Evolutionary conservation across 1,139 yeast species (phyloP).

Genomic region (Yamadazyma songkhlaensis): DNA sequence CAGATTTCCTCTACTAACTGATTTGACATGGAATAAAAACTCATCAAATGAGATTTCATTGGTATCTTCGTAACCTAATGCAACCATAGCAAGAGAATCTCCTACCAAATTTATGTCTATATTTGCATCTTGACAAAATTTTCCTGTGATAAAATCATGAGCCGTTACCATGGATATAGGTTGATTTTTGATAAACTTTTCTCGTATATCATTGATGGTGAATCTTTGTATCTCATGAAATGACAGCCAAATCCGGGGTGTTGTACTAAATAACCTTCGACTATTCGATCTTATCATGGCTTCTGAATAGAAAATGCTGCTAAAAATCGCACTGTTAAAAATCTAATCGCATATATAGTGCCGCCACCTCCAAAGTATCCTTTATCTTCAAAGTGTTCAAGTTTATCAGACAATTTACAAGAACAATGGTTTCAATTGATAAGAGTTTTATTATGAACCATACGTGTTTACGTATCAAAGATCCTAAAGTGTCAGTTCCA

Average conservation of each 20-base stretch:
- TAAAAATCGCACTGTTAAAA: not conserved
- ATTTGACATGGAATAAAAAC: conserved; percentile 69
- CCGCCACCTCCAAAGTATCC: too few relatives aligned
- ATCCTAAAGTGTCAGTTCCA: conserved; percentile 67
- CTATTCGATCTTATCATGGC: not conserved
- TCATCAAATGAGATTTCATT: conserved; percentile 75
- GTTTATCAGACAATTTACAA: too few relatives aligned
- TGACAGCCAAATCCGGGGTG: conserved; percentile 8
- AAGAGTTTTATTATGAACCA: conserved; percentile 55
- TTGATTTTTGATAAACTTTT: conserved; percentile 35
- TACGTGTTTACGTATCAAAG: conserved; percentile 78
- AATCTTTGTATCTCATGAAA: conserved; percentile 8
- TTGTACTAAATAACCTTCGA: not conserved
- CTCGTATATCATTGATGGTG: conserved; percentile 43
- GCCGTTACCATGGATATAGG: conserved; percentile 82
- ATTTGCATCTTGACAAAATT: conserved; percentile 65
- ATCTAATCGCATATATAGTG: not conserved
- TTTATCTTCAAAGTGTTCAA: too few relatives aligned
- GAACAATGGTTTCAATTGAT: conserved; percentile 31
- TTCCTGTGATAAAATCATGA: conserved; percentile 79
- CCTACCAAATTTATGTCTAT: conserved; percentile 80
- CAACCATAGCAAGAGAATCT: conserved; percentile 90
- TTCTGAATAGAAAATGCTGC: too few relatives aligned
- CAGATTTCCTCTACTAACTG: conserved; percentile 71
- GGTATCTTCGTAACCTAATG: conserved; percentile 79